Evolutionary conservation across 805 yeast species (phyloP), one percentile per base, ranked within the genome.

Genomic region (Yarrowia sp.): DNA sequence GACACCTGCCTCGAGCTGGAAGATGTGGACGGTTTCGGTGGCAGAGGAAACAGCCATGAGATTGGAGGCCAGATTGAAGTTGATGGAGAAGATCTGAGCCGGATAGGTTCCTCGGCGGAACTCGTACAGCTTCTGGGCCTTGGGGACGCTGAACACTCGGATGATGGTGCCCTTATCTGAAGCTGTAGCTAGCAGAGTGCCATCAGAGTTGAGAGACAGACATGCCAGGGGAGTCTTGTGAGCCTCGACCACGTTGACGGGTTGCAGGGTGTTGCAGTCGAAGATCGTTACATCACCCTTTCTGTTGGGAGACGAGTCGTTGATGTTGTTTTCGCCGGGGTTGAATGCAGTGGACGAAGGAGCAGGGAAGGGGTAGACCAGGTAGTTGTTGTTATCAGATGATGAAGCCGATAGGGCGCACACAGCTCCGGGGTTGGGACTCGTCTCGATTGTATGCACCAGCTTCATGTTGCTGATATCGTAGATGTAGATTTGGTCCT

Each of bases 1-100:
- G 32, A 43, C 68, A 3, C 64, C 71, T 19, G 65, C 58, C 5
- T 67, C 61, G 67, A 93, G 78, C 69, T 92, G 84, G 82, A 94
- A 95, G 46, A 95, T 87, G 77, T 95, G 99, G 26, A 95, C 93
- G 0, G 99, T 95, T 53, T 91, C 96, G 22, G 96, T 91, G 2
- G 96, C 87, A 36, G 96, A 89, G 11, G 94, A 86, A 35, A 94
- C 97, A n/a, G 91, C 85, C 40, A 95, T 80, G 71, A 89, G 85
- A 15, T 83, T 82, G 70, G 90, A 88, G 71, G 90, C 89, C 35
- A 82, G 80, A 71, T 91, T 89, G 78, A 95, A 95, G 45, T 86
- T 83, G 72, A 95, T 81, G 11, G 96, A 89, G 73, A 86, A 87
- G 16, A 95, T 90, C 71, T 82, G 84, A 1, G 98, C 90, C 3